phyloP scores from a whole-genome alignment of 2,329 filamentous ascomycete species.

The Apiospora arundinis region DNA sequence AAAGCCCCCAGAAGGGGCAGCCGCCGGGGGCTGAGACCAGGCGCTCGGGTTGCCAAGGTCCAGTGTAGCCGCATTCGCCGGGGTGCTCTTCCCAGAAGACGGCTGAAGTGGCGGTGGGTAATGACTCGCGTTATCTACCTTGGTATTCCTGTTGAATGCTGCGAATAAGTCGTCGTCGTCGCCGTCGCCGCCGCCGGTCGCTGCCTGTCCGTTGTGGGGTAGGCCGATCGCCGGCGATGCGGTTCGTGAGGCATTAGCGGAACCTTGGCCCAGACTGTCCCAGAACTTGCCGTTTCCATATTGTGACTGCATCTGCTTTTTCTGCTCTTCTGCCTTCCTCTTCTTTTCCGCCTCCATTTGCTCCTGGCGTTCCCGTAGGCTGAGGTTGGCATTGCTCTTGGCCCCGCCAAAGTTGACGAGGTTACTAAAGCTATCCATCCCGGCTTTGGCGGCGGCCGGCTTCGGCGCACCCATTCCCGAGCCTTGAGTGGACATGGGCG shows the following conservation, averaged over 20 bases:
- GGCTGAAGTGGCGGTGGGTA: slow-evolving; percentile 62
- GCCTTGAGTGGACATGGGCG: slow-evolving; percentile 58
- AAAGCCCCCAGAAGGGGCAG: slow-evolving; percentile 45
- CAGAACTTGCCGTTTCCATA: slow-evolving; percentile 81
- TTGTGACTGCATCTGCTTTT: slow-evolving; percentile 73
- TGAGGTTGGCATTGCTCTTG: slow-evolving; percentile 73
- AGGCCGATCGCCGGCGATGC: slow-evolving; percentile 45
- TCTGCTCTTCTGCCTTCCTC: slow-evolving; percentile 76
- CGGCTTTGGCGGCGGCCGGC: slow-evolving; percentile 54
- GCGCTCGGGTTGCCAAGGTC: slow-evolving; percentile 61
- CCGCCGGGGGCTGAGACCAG: slow-evolving; percentile 51
- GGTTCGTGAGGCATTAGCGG: slow-evolving; percentile 54
- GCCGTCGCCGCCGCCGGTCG: slow-evolving; percentile 54
- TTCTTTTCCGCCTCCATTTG: slow-evolving; percentile 69
- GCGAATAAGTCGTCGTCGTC: slow-evolving; percentile 71
- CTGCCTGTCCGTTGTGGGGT: slow-evolving; percentile 35
- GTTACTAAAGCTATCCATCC: slow-evolving; percentile 79
- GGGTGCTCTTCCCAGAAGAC: slow-evolving; percentile 50
- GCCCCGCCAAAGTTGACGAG: slow-evolving; percentile 69
- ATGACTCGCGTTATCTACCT: slow-evolving; percentile 70
- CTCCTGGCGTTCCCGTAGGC: slow-evolving; percentile 78
- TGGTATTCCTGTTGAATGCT: slow-evolving; percentile 69
- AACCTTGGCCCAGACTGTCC: slow-evolving; percentile 69
- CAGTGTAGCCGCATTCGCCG: slow-evolving; percentile 49
- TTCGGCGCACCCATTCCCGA: slow-evolving; percentile 53